Percentiles rank a stretch among this genome's conserved stretches.
Conservation (phyloP, 495 filamentous ascomycete genomes). For the Penicillium flavigenum region DNA sequence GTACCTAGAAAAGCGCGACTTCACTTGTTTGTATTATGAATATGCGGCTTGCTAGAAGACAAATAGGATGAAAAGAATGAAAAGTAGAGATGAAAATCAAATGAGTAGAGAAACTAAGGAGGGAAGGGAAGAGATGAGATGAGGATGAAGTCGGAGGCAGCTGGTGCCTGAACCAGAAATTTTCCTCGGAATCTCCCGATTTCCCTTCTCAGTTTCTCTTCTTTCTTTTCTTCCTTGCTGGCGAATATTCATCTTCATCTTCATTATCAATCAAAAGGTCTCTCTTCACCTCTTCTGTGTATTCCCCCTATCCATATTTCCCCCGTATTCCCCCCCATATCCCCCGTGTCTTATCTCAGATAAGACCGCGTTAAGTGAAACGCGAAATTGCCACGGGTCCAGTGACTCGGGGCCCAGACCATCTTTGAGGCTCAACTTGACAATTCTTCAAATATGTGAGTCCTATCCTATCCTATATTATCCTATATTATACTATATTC, state of each 20-base stretch:
- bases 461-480: neutral
- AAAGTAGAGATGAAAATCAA: neutral
- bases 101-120: neutral
- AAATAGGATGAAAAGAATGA: neutral
- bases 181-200: slow-evolving; percentile 17
- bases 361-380: slow-evolving; percentile 50
- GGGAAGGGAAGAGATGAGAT: slow-evolving; percentile 1
- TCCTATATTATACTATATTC: slow-evolving; percentile 1
- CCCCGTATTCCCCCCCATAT: neutral
- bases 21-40: neutral
- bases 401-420: slow-evolving; percentile 31
- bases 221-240: slow-evolving; percentile 1
- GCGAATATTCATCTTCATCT: neutral
- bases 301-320: neutral
- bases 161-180: slow-evolving; percentile 33
- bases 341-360: slow-evolving; percentile 16
- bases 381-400: slow-evolving; percentile 47
- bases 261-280: neutral
- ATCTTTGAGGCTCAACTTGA: neutral
- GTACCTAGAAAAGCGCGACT: neutral
- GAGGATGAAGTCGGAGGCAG: slow-evolving; percentile 14
- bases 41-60: neutral
- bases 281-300: neutral
- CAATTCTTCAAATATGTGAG: slow-evolving; percentile 8
- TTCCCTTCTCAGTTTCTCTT: neutral